Percentiles rank a stretch among this genome's conserved stretches.
Evolutionary conservation across 305 asterid species (phyloP).

Genomic region (Fraxinus xanthoxyloides): DNA sequence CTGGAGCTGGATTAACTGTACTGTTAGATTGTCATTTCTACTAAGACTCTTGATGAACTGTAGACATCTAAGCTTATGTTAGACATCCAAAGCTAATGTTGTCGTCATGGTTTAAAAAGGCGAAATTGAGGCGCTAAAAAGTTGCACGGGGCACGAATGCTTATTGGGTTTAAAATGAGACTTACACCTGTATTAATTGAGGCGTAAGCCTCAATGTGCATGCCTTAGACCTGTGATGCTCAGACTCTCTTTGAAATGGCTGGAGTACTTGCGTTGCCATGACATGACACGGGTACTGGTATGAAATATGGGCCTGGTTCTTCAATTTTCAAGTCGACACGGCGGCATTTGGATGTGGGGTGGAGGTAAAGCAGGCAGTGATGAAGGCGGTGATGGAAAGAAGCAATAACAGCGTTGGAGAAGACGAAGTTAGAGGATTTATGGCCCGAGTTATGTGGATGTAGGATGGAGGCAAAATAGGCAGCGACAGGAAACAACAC

Average conservation of each 20-base stretch:
- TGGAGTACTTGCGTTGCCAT: not conserved
- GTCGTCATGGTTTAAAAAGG: not conserved
- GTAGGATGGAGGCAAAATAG: not conserved
- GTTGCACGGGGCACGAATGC: not conserved
- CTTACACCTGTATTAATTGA: not conserved
- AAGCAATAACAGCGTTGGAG: not conserved
- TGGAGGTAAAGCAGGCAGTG: not conserved
- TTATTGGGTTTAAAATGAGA: not conserved
- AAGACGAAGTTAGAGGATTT: not conserved
- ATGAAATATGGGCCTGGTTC: not conserved
- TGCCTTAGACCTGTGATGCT: not conserved
- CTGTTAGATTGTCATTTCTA: not conserved
- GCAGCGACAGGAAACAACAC: not conserved
- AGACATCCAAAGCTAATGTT: not conserved
- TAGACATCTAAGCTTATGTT: constrained; percentile 6
- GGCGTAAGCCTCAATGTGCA: not conserved
- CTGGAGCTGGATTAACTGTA: not conserved
- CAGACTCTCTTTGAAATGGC: not conserved
- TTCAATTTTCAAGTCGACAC: not conserved
- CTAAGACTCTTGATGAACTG: not conserved
- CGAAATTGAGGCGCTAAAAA: not conserved
- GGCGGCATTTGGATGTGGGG: not conserved
- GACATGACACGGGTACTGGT: not conserved
- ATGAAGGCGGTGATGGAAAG: not conserved
- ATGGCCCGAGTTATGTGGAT: not conserved